Evolutionary conservation across 1,284 basidiomycete species (phyloP), one percentile per base, ranked within the genome.

Genomic region (Cystobasidium pallidum): DNA sequence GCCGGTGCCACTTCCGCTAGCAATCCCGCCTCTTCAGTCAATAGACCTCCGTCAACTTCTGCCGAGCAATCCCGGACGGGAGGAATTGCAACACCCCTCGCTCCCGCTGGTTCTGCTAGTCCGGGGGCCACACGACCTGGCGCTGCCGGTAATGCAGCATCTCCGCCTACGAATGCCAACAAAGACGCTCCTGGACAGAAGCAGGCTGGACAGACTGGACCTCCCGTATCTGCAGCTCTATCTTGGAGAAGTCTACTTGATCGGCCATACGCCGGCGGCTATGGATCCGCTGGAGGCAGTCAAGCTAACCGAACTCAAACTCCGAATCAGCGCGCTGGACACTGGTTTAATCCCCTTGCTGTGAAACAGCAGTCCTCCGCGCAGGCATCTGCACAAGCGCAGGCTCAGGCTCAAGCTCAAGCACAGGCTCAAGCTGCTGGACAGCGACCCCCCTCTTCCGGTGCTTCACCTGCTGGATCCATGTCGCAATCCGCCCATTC

Each of bases 181-280:
- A 47, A 41, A 51, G 47, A 64, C 24, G 51, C 11, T 32, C 62
- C 62, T 49, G 62, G 45, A 15, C 62, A 64, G 54, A 57, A 36
- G 19, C 15, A 30, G 21, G 11, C 54, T 34, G 30, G 32, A 7
- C 54, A 57, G 32, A 57, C 30, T 10, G 54, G 54, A 36, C 15
- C 30, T 57, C 54, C 32, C 10, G 54, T 34, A 4, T 54, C 52
- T 17, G 54, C 32, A 3, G n/a, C 30, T 57, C 17, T 52, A 39
- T 43, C 51, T 7, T 61, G 57, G 57, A 70, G 43, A 45, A 61
- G 45, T 45, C 58, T 70, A 43, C 32, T 57, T n/a, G 62, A 64
- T 24, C 26, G 64, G 3, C 49, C 64, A 10, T 54, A 66, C 28
- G 13, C 34, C 15, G 39, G n/a, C 34, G 28, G 26, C 11, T 66